These are phyloP conservation scores for Crucibulum laeve DNA, from an alignment of 768 basidiomycete genomes.

Conservation along the genomic window DNA sequence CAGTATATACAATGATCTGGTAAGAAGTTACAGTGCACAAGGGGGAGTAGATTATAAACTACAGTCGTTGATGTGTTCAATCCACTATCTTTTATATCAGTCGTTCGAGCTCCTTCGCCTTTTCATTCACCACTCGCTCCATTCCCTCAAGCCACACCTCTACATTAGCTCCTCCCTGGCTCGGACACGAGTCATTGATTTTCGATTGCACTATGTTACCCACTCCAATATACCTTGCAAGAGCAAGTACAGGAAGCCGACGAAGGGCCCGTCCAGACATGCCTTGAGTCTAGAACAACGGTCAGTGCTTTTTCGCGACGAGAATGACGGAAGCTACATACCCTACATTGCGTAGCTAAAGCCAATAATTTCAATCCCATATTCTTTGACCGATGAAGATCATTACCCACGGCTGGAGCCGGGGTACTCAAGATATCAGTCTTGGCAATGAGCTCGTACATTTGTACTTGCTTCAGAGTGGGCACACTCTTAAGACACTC, in stretches of 20 bases:
- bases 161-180: conserved; percentile 33
- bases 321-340: conserved; percentile 32
- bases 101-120: conserved; percentile 47
- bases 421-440: conserved; percentile 10
- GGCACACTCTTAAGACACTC: conserved; percentile 48
- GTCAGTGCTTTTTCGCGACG: background rate
- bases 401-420: conserved; percentile 16
- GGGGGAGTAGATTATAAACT: too few species aligned
- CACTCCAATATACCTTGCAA: conserved; percentile 75
- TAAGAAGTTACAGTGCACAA: too few species aligned
- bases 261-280: conserved; percentile 92
- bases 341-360: conserved; percentile 78
- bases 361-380: conserved; percentile 55
- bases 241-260: conserved; percentile 89
- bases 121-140: conserved; percentile 65
- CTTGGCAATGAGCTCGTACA: conserved; percentile 45
- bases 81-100: conserved; percentile 22
- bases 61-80: background rate
- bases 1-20: too few species aligned
- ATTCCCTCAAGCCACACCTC: conserved; percentile 84
- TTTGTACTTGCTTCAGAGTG: conserved; percentile 53
- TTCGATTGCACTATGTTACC: conserved; percentile 24
- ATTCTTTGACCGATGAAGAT: conserved; percentile 45
- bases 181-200: background rate
- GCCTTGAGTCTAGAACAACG: conserved; percentile 51